Percentiles rank a stretch among this genome's conserved stretches.
Evolutionary conservation across 192 early-diverging fungal species (phyloP).

Genomic region (Coemansia erecta): DNA sequence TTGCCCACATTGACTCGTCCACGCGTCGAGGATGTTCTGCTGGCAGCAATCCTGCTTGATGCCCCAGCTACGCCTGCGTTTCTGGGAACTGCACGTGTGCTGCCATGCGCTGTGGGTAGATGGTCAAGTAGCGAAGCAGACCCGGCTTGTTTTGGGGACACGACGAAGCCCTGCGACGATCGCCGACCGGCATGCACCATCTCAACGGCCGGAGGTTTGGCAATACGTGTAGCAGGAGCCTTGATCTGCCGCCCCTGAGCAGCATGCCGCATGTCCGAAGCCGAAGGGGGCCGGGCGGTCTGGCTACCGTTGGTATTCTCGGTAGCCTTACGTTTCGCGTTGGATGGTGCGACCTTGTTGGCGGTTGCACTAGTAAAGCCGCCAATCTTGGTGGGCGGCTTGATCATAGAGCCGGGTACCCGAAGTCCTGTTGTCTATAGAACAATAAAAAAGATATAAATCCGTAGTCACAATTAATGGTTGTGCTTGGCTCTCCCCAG

Average conservation of each 20-base stretch:
- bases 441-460: not conserved
- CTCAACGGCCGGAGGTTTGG: not conserved
- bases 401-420: conserved; percentile 35
- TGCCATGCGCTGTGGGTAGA: no score
- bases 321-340: conserved; percentile 28
- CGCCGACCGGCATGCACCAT: conserved; percentile 36
- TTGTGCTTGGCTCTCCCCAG: not conserved
- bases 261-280: not conserved
- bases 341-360: not conserved
- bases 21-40: conserved; percentile 27
- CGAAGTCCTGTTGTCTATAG: conserved; percentile 24
- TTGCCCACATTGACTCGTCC: conserved; percentile 19
- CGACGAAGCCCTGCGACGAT: conserved; percentile 44
- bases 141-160: conserved; percentile 26
- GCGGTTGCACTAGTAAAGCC: conserved; percentile 12
- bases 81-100: conserved; percentile 12
- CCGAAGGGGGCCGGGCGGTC: not conserved
- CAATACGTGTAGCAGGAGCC: conserved; percentile 10
- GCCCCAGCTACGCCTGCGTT: conserved; percentile 11
- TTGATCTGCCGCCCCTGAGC: conserved; percentile 14
- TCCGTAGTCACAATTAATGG: not conserved
- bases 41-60: conserved; percentile 30
- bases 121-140: no score
- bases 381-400: conserved; percentile 33
- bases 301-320: not conserved